Evolutionary conservation across 768 basidiomycete species (phyloP).

Genomic region (Collybia mongolica): DNA sequence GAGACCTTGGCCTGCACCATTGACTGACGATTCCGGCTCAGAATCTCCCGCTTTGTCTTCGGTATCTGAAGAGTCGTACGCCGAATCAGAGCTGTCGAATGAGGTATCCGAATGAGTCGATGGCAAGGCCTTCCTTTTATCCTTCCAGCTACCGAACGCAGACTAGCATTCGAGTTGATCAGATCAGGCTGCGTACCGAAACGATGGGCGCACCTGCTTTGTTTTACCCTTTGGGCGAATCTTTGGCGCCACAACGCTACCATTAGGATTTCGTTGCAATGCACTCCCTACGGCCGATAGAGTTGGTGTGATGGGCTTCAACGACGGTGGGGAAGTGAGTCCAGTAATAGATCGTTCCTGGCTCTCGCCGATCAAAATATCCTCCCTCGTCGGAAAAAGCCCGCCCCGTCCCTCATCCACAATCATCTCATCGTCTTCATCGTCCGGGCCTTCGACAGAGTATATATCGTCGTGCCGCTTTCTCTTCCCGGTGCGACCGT

Average conservation of each 20-base stretch:
- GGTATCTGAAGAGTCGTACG: slow-evolving; percentile 43
- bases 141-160: slow-evolving; percentile 53
- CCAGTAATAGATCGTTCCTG: not conserved
- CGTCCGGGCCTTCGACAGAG: slow-evolving; percentile 34
- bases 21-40: slow-evolving; percentile 10
- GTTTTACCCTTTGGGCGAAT: slow-evolving; percentile 41
- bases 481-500: slow-evolving; percentile 46
- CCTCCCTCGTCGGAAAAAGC: not conserved
- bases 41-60: slow-evolving; percentile 15
- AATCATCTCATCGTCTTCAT: slow-evolving; percentile 20
- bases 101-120: slow-evolving; percentile 55
- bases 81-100: slow-evolving; percentile 80
- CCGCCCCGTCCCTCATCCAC: slow-evolving; percentile 2
- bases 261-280: slow-evolving; percentile 64
- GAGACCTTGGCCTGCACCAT: not conserved
- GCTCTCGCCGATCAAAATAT: slow-evolving; percentile 2
- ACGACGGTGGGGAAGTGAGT: slow-evolving; percentile 1
- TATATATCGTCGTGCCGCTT: slow-evolving; percentile 44
- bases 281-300: slow-evolving; percentile 55
- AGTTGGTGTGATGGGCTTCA: slow-evolving; percentile 17
- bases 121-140: slow-evolving; percentile 18
- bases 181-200: slow-evolving; percentile 16
- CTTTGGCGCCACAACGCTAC: slow-evolving; percentile 51
- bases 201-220: slow-evolving; percentile 38
- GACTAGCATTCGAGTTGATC: slow-evolving; percentile 4